These are phyloP conservation scores for Ophiorrhiza pumila DNA, from an alignment of 257 asterid genomes.

Conservation along the genomic window DNA sequence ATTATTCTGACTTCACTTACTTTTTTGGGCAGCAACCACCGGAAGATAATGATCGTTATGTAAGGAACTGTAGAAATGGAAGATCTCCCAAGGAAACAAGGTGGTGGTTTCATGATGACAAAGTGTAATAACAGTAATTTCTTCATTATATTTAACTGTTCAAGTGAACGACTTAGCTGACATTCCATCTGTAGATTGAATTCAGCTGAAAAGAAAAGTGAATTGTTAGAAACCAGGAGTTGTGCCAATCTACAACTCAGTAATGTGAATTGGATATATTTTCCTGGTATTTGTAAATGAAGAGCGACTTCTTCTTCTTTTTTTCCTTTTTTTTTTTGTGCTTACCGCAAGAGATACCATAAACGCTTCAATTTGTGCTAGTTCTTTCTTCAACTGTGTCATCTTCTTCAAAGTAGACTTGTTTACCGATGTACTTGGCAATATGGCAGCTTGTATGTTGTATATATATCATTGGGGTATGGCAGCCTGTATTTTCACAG, in stretches of 20 bases:
- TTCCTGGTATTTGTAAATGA: constrained; percentile 28
- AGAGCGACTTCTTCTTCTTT: constrained; percentile 10
- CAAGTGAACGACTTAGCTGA: constrained; percentile 18
- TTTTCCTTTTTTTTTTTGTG: no score
- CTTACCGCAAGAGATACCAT: constrained; percentile 5
- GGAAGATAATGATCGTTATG: constrained; percentile 91
- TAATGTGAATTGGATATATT: constrained; percentile 12
- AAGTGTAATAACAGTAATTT: constrained; percentile 50
- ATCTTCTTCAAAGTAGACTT: background rate
- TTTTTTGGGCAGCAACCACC: constrained; percentile 81
- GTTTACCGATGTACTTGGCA: no score
- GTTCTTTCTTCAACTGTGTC: background rate
- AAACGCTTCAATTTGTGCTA: background rate
- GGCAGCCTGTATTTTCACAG: no score
- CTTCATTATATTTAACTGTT: constrained; percentile 8
- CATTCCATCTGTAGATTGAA: constrained; percentile 15
- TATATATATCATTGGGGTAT: no score
- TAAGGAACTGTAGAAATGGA: constrained; percentile 87
- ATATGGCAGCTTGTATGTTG: no score
- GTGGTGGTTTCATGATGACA: constrained; percentile 99
- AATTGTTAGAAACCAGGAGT: constrained; percentile 16
- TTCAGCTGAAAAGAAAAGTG: constrained; percentile 8
- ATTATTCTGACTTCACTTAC: background rate
- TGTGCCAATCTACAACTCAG: constrained; percentile 9
- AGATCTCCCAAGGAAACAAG: constrained; percentile 98